Evolutionary conservation across 2,329 filamentous ascomycete species (phyloP).

Genomic region (Curvularia hawaiiensis): DNA sequence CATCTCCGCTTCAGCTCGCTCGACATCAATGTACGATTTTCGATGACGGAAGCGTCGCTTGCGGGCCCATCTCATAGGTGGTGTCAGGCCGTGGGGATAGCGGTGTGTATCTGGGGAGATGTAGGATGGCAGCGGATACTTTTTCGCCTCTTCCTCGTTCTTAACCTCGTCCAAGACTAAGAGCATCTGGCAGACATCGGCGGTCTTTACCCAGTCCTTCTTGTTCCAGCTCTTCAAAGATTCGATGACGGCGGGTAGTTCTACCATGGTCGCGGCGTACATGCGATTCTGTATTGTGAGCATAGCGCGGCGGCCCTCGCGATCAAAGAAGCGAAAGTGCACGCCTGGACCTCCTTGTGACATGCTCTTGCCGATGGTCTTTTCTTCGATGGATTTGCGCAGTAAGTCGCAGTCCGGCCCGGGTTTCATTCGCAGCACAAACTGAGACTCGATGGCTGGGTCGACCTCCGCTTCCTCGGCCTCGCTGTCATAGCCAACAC

Average conservation of each 20-base stretch:
- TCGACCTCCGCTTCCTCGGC: slow-evolving; percentile 88
- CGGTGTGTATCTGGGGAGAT: slow-evolving; percentile 70
- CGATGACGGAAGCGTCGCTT: slow-evolving; percentile 84
- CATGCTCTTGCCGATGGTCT: slow-evolving; percentile 71
- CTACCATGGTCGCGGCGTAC: slow-evolving; percentile 80
- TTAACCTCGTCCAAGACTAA: slow-evolving; percentile 73
- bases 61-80: slow-evolving; percentile 83
- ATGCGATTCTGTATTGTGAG: slow-evolving; percentile 70
- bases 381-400: slow-evolving; percentile 74
- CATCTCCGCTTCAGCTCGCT: slow-evolving; percentile 81
- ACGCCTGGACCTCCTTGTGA: slow-evolving; percentile 76
- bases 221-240: slow-evolving; percentile 94
- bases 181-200: slow-evolving; percentile 89
- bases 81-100: slow-evolving; percentile 86
- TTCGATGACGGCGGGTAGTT: slow-evolving; percentile 85
- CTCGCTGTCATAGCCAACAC: slow-evolving; percentile 96
- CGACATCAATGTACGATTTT: slow-evolving; percentile 80
- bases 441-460: slow-evolving; percentile 86
- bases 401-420: slow-evolving; percentile 87
- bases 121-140: slow-evolving; percentile 69
- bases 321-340: slow-evolving; percentile 76
- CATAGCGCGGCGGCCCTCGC: slow-evolving; percentile 74
- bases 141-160: slow-evolving; percentile 57
- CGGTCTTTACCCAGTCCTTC: slow-evolving; percentile 84
- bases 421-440: slow-evolving; percentile 85